A percentile compares a stretch with the other conserved stretches of the same genome.
Evolutionary conservation across 495 filamentous ascomycete species (phyloP).

Genomic region (Parathielavia hyrcaniae): DNA sequence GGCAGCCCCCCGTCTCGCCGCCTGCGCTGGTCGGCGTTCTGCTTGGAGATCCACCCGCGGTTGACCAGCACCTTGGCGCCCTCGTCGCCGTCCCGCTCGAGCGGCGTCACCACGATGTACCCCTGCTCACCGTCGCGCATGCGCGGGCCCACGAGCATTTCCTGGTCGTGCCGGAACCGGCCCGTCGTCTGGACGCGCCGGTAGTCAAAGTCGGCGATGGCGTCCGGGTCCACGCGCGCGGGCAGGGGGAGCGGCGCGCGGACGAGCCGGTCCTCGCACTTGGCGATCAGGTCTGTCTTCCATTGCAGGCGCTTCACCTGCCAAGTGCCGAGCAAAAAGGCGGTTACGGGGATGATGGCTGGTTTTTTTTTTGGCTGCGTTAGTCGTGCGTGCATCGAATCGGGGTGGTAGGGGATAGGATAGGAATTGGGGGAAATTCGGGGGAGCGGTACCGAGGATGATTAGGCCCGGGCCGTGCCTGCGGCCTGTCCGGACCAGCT

Average conservation of each 20-base stretch:
- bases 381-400: neutral
- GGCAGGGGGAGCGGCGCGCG: conserved; percentile 83
- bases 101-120: conserved; percentile 81
- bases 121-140: conserved; percentile 84
- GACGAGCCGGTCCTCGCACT: conserved; percentile 82
- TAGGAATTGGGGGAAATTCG: neutral
- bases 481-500: conserved; percentile 62
- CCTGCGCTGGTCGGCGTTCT: conserved; percentile 55
- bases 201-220: conserved; percentile 86
- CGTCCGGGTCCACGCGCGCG: conserved; percentile 67
- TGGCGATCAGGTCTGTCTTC: conserved; percentile 88
- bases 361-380: conserved; percentile 17
- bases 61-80: conserved; percentile 66
- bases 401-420: neutral
- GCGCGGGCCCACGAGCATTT: conserved; percentile 92
- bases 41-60: conserved; percentile 82
- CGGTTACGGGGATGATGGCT: conserved; percentile 86
- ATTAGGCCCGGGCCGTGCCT: conserved; percentile 78
- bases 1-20: conserved; percentile 58
- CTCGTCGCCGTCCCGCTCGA: conserved; percentile 55
- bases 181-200: conserved; percentile 76
- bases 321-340: conserved; percentile 88
- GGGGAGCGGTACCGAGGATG: conserved; percentile 54
- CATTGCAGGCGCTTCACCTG: conserved; percentile 88
- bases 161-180: conserved; percentile 72